Evolutionary conservation across 371 early-diverging fungal genomes (phyloP), one percentile per base, ranked within the genome.

Genomic region (Coemansia sp.): DNA sequence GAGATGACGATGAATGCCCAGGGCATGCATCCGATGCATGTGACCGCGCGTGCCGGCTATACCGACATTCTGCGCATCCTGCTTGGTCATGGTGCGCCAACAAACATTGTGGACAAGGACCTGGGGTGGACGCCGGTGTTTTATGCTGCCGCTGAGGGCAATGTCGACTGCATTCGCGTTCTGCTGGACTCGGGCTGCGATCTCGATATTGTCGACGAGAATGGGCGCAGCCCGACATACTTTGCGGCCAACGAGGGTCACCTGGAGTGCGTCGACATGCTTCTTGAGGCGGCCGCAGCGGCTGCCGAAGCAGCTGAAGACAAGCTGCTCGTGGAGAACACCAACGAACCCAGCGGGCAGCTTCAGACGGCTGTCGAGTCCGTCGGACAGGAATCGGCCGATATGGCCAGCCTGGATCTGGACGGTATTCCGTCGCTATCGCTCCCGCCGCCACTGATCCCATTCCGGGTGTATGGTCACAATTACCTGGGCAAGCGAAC

Each of bases 241-340:
- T 96, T 93, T 81, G 92, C 95, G n/a, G 94, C 94, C 0, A 87
- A 90, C 70, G 96, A 96, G 70, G 98, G 98, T 0, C 89, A 95
- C 66, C 78, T 88, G 62, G 87, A 88, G 10, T 91, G 92, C 57
- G 88, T 87, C 0, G 73, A 85, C 55, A 63, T 93, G 31, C 59
- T 94, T 43, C 78, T 80, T 26, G 59, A 63, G 1, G 79, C 76
- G 4, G 50, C 58, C 13, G 43, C 20, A 5, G 52, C 34, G 20
- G 43, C 2, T 4, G 3, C 34, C 11, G 31, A 2, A 8, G 31
- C 26, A 30, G 14, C 13, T 30, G 41, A 20, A 30, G 32, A 8
- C n/a, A 10, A 56, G 16, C 35, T n/a, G 4, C 20, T 20, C 20
- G 20, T 20, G 20, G 20, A 20, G 20, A 9, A 9, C 4, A 35